Percentiles rank a stretch among this genome's conserved stretches.
phyloP scores from a whole-genome alignment of 495 filamentous ascomycete species.

The Podospora bellae-mahoneyi region DNA sequence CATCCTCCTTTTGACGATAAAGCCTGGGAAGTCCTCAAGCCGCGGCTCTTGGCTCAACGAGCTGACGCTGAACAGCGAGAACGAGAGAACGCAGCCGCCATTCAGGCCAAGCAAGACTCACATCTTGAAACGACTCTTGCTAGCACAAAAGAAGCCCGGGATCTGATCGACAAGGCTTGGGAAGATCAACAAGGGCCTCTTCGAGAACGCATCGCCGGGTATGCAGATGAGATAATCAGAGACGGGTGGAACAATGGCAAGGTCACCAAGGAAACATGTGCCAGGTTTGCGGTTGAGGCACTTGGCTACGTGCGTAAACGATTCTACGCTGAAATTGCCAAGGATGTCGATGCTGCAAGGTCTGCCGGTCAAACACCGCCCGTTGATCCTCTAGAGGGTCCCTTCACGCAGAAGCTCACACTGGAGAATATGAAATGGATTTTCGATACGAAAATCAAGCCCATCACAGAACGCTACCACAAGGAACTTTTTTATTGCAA shows the following conservation, averaged over 20 bases:
- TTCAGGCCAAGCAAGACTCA: slow-evolving; percentile 37
- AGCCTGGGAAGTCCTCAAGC: slow-evolving; percentile 62
- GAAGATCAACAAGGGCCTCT: slow-evolving; percentile 63
- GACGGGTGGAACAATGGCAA: slow-evolving; percentile 55
- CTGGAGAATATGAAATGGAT: slow-evolving; percentile 86
- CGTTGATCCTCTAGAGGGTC: slow-evolving; percentile 49
- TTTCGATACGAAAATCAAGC: slow-evolving; percentile 70
- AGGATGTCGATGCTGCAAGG: slow-evolving; percentile 45
- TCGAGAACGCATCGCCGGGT: slow-evolving; percentile 54
- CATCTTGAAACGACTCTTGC: slow-evolving; percentile 28
- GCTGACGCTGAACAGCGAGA: slow-evolving; percentile 55
- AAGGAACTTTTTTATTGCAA: slow-evolving; percentile 75
- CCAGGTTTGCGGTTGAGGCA: slow-evolving; percentile 64
- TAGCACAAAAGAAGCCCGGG: slow-evolving; percentile 54
- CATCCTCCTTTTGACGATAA: slow-evolving; percentile 55
- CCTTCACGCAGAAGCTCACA: slow-evolving; percentile 57
- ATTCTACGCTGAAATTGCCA: slow-evolving; percentile 58
- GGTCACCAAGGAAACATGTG: slow-evolving; percentile 56
- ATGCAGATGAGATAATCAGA: slow-evolving; percentile 62
- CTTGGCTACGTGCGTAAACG: slow-evolving; percentile 57
- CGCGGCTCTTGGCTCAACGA: slow-evolving; percentile 61
- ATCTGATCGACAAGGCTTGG: slow-evolving; percentile 60
- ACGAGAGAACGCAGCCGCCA: slow-evolving; percentile 40
- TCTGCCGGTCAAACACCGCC: slow-evolving; percentile 41
- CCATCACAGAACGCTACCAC: slow-evolving; percentile 54